Evolutionary conservation across 306 rosid species (phyloP).

Genomic region (Datisca glomerata): DNA sequence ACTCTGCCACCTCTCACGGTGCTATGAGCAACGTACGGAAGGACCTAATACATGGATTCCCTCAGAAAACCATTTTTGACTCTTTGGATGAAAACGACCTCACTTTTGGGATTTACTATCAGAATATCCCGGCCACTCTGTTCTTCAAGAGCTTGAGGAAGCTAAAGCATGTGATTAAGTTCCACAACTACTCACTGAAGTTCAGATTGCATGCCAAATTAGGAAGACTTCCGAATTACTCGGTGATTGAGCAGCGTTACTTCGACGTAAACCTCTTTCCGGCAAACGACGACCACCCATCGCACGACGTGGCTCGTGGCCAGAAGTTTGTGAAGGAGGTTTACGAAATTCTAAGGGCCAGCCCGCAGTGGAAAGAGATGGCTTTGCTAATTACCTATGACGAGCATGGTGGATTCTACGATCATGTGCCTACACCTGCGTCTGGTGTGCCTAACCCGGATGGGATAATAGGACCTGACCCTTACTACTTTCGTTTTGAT

Average conservation of each 20-base stretch:
- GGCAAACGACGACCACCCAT: slow-evolving; percentile 91
- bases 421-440: slow-evolving; percentile 84
- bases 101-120: slow-evolving; percentile 64
- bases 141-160: slow-evolving; percentile 64
- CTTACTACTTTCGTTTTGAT: slow-evolving; percentile 71
- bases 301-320: slow-evolving; percentile 84
- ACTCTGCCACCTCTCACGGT: slow-evolving; percentile 93
- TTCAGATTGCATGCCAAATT: slow-evolving; percentile 49
- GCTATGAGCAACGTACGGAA: slow-evolving; percentile 76
- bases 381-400: slow-evolving; percentile 78
- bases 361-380: slow-evolving; percentile 96
- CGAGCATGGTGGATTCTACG: slow-evolving; percentile 93
- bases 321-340: slow-evolving; percentile 89
- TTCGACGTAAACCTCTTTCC: slow-evolving; percentile 52
- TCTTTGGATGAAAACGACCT: slow-evolving; percentile 58
- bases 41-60: slow-evolving; percentile 73
- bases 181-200: slow-evolving; percentile 44
- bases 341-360: slow-evolving; percentile 62
- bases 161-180: slow-evolving; percentile 33
- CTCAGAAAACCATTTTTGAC: slow-evolving; percentile 76
- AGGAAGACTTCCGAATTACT: slow-evolving; percentile 79
- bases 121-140: slow-evolving; percentile 77
- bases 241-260: slow-evolving; percentile 84
- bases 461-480: slow-evolving; percentile 64
- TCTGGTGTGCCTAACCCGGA: slow-evolving; percentile 79